Evolutionary conservation across 768 basidiomycete species (phyloP).

Genomic region (Russula emetica): DNA sequence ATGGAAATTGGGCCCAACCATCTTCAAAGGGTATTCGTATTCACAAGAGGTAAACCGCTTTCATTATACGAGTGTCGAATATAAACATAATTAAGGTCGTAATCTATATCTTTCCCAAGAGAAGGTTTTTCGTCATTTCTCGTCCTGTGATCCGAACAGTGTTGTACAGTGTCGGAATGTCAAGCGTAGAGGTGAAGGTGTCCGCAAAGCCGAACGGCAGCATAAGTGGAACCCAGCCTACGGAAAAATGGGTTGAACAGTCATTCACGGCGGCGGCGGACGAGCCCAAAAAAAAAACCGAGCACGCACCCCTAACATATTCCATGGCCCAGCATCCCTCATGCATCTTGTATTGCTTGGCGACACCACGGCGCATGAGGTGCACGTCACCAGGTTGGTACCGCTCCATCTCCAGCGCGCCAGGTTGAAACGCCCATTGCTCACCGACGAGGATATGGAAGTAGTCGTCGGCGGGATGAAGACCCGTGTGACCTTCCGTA

Average conservation of each 20-base stretch:
- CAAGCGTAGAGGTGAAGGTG: constrained; percentile 80
- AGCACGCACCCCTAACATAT: constrained; percentile 75
- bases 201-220: constrained; percentile 92
- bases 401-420: constrained; percentile 76
- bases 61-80: neutral
- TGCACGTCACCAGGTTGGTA: constrained; percentile 86
- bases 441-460: constrained; percentile 94
- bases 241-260: neutral
- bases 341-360: constrained; percentile 98
- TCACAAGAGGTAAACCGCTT: neutral
- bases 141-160: constrained; percentile 74
- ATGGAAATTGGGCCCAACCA: neutral
- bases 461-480: constrained; percentile 97
- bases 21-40: neutral
- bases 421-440: constrained; percentile 89
- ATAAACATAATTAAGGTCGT: neutral
- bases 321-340: constrained; percentile 95
- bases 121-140: constrained; percentile 78
- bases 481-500: constrained; percentile 91
- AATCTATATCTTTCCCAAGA: constrained; percentile 78
- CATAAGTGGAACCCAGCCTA: constrained; percentile 99
- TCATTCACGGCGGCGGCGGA: neutral
- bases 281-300: neutral
- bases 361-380: constrained; percentile 71
- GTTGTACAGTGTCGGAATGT: constrained; percentile 74